Evolutionary conservation across 176 grass and related monocot species (phyloP).

Genomic region (Poa annua): DNA sequence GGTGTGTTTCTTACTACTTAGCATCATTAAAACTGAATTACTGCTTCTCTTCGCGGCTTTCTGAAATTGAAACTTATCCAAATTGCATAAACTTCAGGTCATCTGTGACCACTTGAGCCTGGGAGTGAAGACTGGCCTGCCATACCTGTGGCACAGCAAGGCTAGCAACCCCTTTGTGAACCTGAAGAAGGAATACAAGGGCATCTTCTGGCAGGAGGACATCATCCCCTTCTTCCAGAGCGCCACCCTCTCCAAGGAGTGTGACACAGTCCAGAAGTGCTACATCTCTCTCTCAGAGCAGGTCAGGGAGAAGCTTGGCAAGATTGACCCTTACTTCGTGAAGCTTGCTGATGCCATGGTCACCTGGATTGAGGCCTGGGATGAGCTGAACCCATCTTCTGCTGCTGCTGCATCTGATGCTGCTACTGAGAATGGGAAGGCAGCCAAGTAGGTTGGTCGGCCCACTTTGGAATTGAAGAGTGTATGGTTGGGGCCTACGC

Average conservation of each 20-base stretch:
- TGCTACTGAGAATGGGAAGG: slow-evolving; percentile 45
- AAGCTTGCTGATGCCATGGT: slow-evolving; percentile 94
- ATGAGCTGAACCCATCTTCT: slow-evolving; percentile 71
- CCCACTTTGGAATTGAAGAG: slow-evolving; percentile 28
- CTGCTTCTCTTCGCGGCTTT: background rate
- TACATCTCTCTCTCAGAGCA: slow-evolving; percentile 74
- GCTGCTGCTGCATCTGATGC: background rate
- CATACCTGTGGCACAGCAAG: slow-evolving; percentile 99
- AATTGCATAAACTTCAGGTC: slow-evolving; percentile 57
- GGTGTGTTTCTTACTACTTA: slow-evolving; percentile 40
- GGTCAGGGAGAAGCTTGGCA: slow-evolving; percentile 73
- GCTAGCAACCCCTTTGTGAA: slow-evolving; percentile 99
- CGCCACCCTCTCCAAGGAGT: slow-evolving; percentile 68
- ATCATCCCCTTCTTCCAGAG: slow-evolving; percentile 97
- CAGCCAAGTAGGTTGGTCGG: slow-evolving; percentile 38
- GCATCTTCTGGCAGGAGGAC: slow-evolving; percentile 99
- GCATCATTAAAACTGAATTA: background rate
- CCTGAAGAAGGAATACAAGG: slow-evolving; percentile 97
- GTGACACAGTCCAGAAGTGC: slow-evolving; percentile 86
- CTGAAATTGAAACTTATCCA: background rate
- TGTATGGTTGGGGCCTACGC: slow-evolving; percentile 45
- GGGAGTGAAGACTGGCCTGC: slow-evolving; percentile 94
- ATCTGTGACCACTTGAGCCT: slow-evolving; percentile 93
- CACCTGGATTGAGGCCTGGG: slow-evolving; percentile 95
- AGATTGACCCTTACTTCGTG: slow-evolving; percentile 65